Evolutionary conservation across 257 asterid species (phyloP).

Genomic region (Solanum habrochaites): DNA sequence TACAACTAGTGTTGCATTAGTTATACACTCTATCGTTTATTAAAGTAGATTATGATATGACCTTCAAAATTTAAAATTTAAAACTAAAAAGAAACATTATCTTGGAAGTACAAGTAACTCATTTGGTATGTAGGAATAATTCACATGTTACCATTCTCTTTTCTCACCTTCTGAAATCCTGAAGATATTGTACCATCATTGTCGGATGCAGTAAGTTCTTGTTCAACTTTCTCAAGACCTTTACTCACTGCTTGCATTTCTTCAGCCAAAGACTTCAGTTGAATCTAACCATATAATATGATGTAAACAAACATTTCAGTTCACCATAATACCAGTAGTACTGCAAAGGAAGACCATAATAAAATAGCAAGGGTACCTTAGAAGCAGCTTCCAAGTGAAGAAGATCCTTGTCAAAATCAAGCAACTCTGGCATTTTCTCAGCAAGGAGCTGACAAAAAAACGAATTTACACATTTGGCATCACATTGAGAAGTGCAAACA

Average conservation of each 20-base stretch:
- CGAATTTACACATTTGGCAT: background rate
- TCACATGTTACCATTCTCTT: background rate
- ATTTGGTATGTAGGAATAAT: background rate
- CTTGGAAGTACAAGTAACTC: background rate
- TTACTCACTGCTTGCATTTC: conserved; percentile 99
- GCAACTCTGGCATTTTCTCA: conserved; percentile 85
- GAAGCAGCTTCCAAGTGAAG: conserved; percentile 90
- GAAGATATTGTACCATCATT: conserved; percentile 78
- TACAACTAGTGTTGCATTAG: too few relatives aligned
- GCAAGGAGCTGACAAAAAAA: conserved; percentile 43
- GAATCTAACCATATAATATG: conserved; percentile 39
- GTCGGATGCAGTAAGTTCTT: conserved; percentile 79
- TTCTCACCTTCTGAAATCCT: conserved; percentile 79
- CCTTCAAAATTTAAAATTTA: background rate
- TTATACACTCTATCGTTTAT: background rate
- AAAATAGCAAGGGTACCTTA: conserved; percentile 38
- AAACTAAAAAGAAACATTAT: background rate
- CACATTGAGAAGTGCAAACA: background rate
- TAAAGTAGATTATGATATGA: background rate
- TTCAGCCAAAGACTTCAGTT: conserved; percentile 92
- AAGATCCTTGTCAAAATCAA: conserved; percentile 87
- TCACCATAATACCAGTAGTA: background rate
- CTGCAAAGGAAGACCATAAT: conserved; percentile 1
- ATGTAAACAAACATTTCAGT: conserved; percentile 13
- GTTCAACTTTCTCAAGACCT: conserved; percentile 97